These are phyloP conservation scores for Fusarium brachygibbosum DNA, from an alignment of 2,329 filamentous ascomycete genomes.

Conservation along the genomic window DNA sequence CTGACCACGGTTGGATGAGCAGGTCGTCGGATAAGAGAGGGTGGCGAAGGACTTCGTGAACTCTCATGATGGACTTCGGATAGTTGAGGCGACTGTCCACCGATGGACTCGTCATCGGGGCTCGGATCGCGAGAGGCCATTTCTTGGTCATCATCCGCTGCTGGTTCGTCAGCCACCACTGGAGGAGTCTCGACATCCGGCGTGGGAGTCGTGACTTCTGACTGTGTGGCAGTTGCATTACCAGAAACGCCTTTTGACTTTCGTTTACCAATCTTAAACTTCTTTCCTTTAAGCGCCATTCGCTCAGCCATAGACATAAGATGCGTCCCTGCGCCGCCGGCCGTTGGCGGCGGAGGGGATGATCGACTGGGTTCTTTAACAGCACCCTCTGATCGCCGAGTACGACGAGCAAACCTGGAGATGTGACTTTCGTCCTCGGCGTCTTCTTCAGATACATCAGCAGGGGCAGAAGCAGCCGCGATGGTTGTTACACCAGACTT, in stretches of 20 bases:
- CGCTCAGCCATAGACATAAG: constrained; percentile 70
- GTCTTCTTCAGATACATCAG: constrained; percentile 6
- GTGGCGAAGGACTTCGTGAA: constrained; percentile 36
- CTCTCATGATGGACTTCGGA: constrained; percentile 22
- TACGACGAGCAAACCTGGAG: constrained; percentile 44
- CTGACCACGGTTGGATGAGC: constrained; percentile 44
- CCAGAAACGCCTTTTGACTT: constrained; percentile 40
- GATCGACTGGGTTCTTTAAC: constrained; percentile 8
- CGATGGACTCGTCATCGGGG: constrained; percentile 1
- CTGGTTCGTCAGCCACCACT: not conserved
- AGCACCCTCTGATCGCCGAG: constrained; percentile 40
- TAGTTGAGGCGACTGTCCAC: constrained; percentile 5
- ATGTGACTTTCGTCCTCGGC: constrained; percentile 8
- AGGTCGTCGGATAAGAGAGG: constrained; percentile 2
- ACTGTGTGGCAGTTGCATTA: constrained; percentile 14
- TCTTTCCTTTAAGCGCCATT: constrained; percentile 67
- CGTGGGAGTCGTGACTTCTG: constrained; percentile 7
- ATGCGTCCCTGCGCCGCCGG: constrained; percentile 42
- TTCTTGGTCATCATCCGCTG: not conserved
- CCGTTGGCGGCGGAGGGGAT: constrained; percentile 12
- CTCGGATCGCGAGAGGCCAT: not conserved
- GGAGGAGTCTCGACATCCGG: not conserved
- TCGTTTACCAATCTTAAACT: constrained; percentile 64
- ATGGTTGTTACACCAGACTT: constrained; percentile 49
- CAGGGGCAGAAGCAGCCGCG: constrained; percentile 28